Conservation (phyloP, 805 yeast genomes). For the Yarrowia sp. region DNA sequence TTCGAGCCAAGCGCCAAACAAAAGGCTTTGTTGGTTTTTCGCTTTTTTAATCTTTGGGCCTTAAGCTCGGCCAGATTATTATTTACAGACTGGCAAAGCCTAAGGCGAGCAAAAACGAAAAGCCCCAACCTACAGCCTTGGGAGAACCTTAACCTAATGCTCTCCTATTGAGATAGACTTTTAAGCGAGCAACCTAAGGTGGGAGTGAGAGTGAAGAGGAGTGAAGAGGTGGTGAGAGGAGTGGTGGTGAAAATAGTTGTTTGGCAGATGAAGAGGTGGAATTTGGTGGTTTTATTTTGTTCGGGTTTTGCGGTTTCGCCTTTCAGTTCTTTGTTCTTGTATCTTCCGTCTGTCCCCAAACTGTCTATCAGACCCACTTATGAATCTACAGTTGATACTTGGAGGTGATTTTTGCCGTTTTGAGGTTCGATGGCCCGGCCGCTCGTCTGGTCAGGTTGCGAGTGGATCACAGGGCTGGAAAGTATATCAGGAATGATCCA, state of each 20-base stretch:
- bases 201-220: not conserved
- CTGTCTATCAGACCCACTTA: not conserved
- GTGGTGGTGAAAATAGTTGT: not conserved
- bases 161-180: slow-evolving; percentile 30
- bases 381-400: not conserved
- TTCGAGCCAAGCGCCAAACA: slow-evolving; percentile 37
- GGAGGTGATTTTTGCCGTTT: no score
- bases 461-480: not conserved
- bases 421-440: no score
- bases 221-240: not conserved
- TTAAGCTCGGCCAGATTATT: slow-evolving; percentile 30
- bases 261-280: no score
- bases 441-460: not conserved
- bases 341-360: no score
- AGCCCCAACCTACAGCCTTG: slow-evolving; percentile 11
- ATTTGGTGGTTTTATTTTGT: no score
- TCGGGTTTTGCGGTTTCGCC: no score
- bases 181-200: slow-evolving; percentile 33
- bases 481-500: no score
- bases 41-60: slow-evolving; percentile 18
- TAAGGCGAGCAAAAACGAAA: slow-evolving; percentile 3
- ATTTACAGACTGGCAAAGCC: slow-evolving; percentile 19
- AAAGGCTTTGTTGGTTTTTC: slow-evolving; percentile 25
- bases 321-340: no score
- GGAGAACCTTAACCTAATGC: slow-evolving; percentile 12